Conservation (phyloP, 768 basidiomycete species). For the Hypholoma fasciculare region DNA sequence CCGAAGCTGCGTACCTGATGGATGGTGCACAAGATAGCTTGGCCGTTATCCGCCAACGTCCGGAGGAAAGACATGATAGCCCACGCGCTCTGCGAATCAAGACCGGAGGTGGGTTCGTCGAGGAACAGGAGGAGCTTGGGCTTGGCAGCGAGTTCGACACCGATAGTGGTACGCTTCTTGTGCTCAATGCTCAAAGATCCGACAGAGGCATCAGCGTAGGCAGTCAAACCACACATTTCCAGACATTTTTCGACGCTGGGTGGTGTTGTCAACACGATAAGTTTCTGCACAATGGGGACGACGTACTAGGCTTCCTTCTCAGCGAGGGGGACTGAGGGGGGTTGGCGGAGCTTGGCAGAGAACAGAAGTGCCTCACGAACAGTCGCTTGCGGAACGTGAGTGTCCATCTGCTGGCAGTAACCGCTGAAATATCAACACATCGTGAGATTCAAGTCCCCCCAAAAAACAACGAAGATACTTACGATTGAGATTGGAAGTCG, state of each 20-base stretch:
- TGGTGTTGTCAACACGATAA: not conserved
- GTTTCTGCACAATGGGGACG: constrained; percentile 1
- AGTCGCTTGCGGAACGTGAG: constrained; percentile 73
- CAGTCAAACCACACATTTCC: constrained; percentile 64
- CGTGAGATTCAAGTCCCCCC: not conserved
- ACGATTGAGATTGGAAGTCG: constrained; percentile 67
- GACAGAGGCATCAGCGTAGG: constrained; percentile 62
- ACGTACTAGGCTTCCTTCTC: constrained; percentile 85
- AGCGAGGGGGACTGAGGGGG: constrained; percentile 54
- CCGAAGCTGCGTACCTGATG: constrained; percentile 27
- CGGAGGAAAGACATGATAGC: constrained; percentile 76
- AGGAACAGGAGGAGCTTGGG: constrained; percentile 83
- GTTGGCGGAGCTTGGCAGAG: constrained; percentile 82
- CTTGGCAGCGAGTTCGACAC: constrained; percentile 87
- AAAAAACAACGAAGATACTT: constrained; percentile 7
- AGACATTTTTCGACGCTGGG: constrained; percentile 48
- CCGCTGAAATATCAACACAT: constrained; percentile 36
- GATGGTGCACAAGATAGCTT: constrained; percentile 87
- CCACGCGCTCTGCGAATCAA: constrained; percentile 89
- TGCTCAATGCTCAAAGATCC: constrained; percentile 69
- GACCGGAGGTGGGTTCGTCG: constrained; percentile 88
- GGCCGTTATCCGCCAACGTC: constrained; percentile 76
- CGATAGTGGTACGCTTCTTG: constrained; percentile 84
- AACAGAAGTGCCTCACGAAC: constrained; percentile 83
- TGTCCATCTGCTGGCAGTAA: constrained; percentile 86